Evolutionary conservation across 805 yeast genomes (phyloP).

Genomic region (Teunomyces barrocoloradensis): DNA sequence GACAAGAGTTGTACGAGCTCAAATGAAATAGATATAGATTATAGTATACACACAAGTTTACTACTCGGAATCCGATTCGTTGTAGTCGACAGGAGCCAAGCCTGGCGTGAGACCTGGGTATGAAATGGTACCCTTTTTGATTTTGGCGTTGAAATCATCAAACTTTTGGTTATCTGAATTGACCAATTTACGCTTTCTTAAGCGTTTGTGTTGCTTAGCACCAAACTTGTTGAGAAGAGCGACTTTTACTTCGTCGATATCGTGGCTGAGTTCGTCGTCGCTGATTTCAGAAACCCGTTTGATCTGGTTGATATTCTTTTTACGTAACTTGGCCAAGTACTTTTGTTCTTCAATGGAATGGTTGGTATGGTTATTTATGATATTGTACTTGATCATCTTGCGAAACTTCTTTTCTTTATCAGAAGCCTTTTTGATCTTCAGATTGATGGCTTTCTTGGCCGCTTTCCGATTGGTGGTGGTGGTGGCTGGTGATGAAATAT

Average conservation of each 20-base stretch:
- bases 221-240: constrained; percentile 21
- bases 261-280: constrained; percentile 28
- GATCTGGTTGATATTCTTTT: constrained; percentile 33
- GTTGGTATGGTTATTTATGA: constrained; percentile 32
- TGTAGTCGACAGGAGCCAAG: constrained; percentile 71
- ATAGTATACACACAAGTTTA: constrained; percentile 6
- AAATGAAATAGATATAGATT: constrained; percentile 11
- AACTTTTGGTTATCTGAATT: constrained; percentile 8
- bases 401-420: constrained; percentile 31
- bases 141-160: constrained; percentile 34
- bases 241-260: constrained; percentile 26
- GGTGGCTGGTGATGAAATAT: constrained; percentile 3
- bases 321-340: constrained; percentile 37
- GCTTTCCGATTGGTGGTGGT: constrained; percentile 7
- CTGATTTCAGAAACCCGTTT: constrained; percentile 29
- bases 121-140: constrained; percentile 43
- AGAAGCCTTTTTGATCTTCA: constrained; percentile 22
- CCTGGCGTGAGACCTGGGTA: constrained; percentile 79
- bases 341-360: constrained; percentile 34
- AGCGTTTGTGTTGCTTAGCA: constrained; percentile 21
- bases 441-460: constrained; percentile 8
- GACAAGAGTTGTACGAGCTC: constrained; percentile 46
- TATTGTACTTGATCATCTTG: constrained; percentile 36
- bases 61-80: constrained; percentile 24
- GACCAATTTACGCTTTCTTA: constrained; percentile 19